phyloP scores from a whole-genome alignment of 2,329 filamentous ascomycete species.

The Taxawa tesnikishii region DNA sequence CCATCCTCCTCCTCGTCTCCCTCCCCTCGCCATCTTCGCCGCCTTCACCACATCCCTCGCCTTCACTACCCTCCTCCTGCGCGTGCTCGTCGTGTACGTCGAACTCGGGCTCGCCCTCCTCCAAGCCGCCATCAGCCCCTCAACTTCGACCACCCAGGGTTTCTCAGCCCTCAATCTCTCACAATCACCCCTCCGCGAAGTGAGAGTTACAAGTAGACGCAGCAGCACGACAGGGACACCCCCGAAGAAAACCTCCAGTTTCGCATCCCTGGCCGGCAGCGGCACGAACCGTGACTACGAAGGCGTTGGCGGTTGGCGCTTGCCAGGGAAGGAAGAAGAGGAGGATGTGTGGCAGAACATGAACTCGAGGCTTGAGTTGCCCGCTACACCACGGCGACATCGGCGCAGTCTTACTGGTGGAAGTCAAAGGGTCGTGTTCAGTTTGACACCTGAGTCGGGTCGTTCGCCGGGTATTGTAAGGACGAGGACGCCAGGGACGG shows the following conservation, averaged over 20 bases:
- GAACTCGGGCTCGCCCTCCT: constrained; percentile 27
- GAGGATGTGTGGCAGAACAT: constrained; percentile 32
- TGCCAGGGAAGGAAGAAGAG: constrained; percentile 23
- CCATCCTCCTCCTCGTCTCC: constrained; percentile 22
- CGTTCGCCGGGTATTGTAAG: constrained; percentile 2
- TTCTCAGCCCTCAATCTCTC: constrained; percentile 16
- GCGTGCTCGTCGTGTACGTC: constrained; percentile 28
- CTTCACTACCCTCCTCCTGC: constrained; percentile 23
- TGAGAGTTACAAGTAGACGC: not conserved
- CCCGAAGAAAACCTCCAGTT: constrained; percentile 19
- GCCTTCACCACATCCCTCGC: constrained; percentile 25
- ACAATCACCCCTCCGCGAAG: constrained; percentile 10
- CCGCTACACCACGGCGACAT: constrained; percentile 9
- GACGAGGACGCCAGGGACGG: constrained; percentile 9
- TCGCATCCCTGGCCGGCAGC: constrained; percentile 21
- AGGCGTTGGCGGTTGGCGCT: constrained; percentile 28
- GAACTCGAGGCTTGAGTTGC: constrained; percentile 28
- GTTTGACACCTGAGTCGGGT: constrained; percentile 6
- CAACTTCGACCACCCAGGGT: constrained; percentile 9
- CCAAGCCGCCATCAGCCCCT: constrained; percentile 13
- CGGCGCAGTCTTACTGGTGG: constrained; percentile 10
- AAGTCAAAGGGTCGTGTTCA: constrained; percentile 17
- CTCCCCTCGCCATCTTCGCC: constrained; percentile 26
- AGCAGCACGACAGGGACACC: constrained; percentile 7
- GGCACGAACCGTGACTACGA: constrained; percentile 25